Conservation (phyloP, 2,329 filamentous ascomycete genomes). For the Penicillium paneum region DNA sequence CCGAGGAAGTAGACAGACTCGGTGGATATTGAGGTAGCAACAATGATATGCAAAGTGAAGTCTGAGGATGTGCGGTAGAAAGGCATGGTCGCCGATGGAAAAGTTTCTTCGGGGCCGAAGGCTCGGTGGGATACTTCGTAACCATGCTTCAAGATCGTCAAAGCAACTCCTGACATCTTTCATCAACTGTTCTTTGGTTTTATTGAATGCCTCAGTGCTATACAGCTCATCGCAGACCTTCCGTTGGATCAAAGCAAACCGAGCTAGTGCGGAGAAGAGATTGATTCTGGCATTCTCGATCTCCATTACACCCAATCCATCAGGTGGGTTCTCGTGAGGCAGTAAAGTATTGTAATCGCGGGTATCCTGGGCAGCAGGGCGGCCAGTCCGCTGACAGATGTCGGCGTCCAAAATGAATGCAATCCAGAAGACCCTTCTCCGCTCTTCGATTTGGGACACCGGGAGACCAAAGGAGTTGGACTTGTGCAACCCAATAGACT, state of each 20-base stretch:
- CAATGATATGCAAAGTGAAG: conserved; percentile 17
- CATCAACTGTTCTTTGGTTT: conserved; percentile 1
- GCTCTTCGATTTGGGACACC: conserved; percentile 13
- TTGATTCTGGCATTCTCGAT: conserved; percentile 9
- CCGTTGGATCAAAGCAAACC: conserved; percentile 16
- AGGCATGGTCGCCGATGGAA: neutral
- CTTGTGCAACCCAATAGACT: conserved; percentile 23
- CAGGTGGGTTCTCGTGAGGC: conserved; percentile 6
- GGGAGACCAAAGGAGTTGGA: conserved; percentile 11
- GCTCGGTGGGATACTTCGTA: neutral
- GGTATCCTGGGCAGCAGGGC: conserved; percentile 17
- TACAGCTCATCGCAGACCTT: conserved; percentile 12
- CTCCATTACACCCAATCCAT: conserved; percentile 11
- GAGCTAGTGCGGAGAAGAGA: conserved; percentile 14
- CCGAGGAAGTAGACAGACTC: conserved; percentile 8
- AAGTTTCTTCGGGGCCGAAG: conserved; percentile 8
- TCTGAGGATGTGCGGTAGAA: conserved; percentile 13
- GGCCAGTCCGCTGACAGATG: conserved; percentile 20
- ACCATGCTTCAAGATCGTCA: conserved; percentile 13
- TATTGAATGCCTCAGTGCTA: neutral
- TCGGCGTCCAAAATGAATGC: conserved; percentile 25
- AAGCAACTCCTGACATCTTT: conserved; percentile 10
- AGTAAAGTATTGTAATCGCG: conserved; percentile 18
- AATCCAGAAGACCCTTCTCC: conserved; percentile 21
- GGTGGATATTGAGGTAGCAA: conserved; percentile 18